These are phyloP conservation scores for Termitomyces sp. DNA, from an alignment of 768 basidiomycete genomes.

Conservation along the genomic window DNA sequence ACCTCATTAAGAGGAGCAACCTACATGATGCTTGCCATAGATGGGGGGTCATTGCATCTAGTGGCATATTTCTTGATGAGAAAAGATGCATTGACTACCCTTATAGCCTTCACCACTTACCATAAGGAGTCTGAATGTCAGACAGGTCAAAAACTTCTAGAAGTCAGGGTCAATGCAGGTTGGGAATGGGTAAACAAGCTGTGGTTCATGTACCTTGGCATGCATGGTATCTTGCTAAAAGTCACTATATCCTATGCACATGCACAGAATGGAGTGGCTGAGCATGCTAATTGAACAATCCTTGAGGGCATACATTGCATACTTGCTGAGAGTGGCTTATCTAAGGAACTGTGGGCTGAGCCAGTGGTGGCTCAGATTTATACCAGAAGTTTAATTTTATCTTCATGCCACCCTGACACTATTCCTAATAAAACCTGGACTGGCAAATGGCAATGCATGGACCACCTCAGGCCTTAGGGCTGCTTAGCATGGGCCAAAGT, in stretches of 20 bases:
- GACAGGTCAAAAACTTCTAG: background rate
- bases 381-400: constrained; percentile 23
- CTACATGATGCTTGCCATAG: constrained; percentile 21
- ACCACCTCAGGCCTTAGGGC: constrained; percentile 19
- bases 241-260: constrained; percentile 17
- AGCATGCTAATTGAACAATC: constrained; percentile 3
- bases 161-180: background rate
- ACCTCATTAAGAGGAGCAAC: constrained; percentile 9
- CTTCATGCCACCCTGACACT: constrained; percentile 10
- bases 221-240: background rate
- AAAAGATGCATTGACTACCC: background rate
- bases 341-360: constrained; percentile 6
- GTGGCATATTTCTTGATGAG: constrained; percentile 14
- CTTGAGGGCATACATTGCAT: too few species aligned
- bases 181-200: constrained; percentile 13
- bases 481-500: constrained; percentile 8
- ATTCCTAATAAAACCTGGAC: constrained; percentile 15
- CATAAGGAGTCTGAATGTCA: background rate
- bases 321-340: background rate
- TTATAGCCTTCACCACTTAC: constrained; percentile 5
- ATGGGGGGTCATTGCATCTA: constrained; percentile 14
- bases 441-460: constrained; percentile 13
- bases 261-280: constrained; percentile 22
- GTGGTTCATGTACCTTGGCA: constrained; percentile 11
- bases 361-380: constrained; percentile 2